Percentiles rank a stretch among this genome's conserved stretches.
phyloP scores from a whole-genome alignment of 139 green algal genomes.

The Nannochloris sp. region DNA sequence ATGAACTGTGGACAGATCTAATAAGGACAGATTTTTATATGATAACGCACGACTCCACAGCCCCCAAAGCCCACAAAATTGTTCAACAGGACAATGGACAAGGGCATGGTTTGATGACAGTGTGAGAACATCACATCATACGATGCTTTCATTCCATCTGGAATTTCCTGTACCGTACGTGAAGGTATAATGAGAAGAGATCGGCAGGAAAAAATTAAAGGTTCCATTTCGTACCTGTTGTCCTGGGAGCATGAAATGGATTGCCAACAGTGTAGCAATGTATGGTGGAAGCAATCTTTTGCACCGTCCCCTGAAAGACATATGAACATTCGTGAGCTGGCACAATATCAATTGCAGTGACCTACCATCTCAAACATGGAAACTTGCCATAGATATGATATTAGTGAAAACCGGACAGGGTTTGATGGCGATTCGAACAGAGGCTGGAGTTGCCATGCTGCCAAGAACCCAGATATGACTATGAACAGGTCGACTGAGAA shows the following conservation, averaged over 20 bases:
- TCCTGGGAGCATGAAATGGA: background rate
- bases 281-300: slow-evolving; percentile 4
- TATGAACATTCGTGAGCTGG: background rate
- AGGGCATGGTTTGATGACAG: slow-evolving; percentile 2
- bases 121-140: slow-evolving; percentile 6
- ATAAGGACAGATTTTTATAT: too few relatives aligned
- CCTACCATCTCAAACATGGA: too few relatives aligned
- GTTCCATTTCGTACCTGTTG: background rate
- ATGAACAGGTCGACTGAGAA: slow-evolving; percentile 5
- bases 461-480: background rate
- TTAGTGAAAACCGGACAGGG: too few relatives aligned
- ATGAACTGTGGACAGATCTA: background rate
- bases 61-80: slow-evolving; percentile 18
- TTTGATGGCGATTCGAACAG: too few relatives aligned
- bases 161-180: background rate
- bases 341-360: too few relatives aligned
- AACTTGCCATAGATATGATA: too few relatives aligned
- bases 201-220: too few relatives aligned
- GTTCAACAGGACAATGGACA: slow-evolving; percentile 12
- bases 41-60: slow-evolving; percentile 5
- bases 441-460: background rate
- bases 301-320: background rate
- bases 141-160: background rate
- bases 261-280: background rate
- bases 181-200: too few relatives aligned